Base-by-base conservation (phyloP, 1,284 basidiomycete genomes). In the Lignosus rhinocerotis region DNA sequence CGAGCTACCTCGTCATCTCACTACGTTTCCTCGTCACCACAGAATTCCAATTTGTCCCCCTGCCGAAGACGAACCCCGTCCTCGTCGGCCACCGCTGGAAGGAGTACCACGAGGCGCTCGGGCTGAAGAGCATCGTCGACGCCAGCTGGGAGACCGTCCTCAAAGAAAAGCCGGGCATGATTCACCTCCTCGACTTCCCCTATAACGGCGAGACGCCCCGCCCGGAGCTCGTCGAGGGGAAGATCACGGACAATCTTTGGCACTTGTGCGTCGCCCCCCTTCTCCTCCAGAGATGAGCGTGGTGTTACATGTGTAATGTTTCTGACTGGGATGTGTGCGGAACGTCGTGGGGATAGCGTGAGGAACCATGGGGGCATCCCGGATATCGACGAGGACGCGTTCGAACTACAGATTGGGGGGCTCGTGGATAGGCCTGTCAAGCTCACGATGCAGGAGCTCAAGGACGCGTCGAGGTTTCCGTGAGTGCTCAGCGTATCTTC, bases 21-120 rank as follows among this genome's bases (percentile, higher is more conserved):
- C 46, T 39, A n/a, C 43, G 38, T 21, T 17, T 1, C 11, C 8
- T 17, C 41, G 1, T 33, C 16, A 38, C 21, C 21, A 38, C 60
- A 78, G 79, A 83, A 59, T 83, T 83, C 61, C 81, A 83, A 64
- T 73, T 79, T 32, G 76, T 72, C 7, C 80, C 80, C 2, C 72
- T 83, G 7, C 81, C 80, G 1, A 71, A 76, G 32, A 81, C 79
- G n/a, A 84, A 83, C 58, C 81, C 81, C 0, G 71, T 83, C 48
- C 71, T 84, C 14, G 73, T 80, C 49, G 81, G 81, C 8, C 67
- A 79, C 60, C 78, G 82, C 21, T 84, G 81, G 80, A 83, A 82
- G 61, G 78, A 81, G 61, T 83, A 84, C 58, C 81, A 84, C 62
- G 74, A 77, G 52, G 78, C 75, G 0, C 73, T 84, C 50, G 82